Base-by-base conservation (phyloP, 352 stramenopile genomes). In the Phytopythium cucurbitacearum region DNA sequence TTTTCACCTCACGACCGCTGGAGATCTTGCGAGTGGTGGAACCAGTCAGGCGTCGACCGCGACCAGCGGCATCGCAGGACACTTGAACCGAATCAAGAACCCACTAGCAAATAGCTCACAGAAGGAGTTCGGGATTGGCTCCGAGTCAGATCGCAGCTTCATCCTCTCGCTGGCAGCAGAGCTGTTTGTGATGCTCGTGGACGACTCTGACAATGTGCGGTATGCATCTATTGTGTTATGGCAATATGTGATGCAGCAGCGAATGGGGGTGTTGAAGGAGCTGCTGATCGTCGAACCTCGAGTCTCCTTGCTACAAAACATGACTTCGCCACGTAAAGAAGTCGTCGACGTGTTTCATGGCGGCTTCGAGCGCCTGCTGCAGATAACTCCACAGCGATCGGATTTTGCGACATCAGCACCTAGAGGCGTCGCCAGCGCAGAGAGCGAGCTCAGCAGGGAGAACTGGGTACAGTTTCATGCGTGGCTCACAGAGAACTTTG, bases 401-500 rank as follows among this genome's bases (percentile, higher is more conserved):
- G 52, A 44, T 35, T 40, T 16, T 49, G 34, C 7, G 12, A 13
- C n/a, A 3, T 55, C 12, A 33, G 15, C 1, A 47, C n/a, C 34
- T 58, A 13, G 5, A 44, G 12, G 21, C 40, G 40, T 12, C 21
- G 21, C 21, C 16, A 48, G 43, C 56, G 45, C 46, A 51, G 54
- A 28, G 15, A 53, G 34, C 46, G 44, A 11, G 15, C 34, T 72
- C 0, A 87, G 70, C 32, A 65, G 72, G 49, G 76, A 90, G 10
- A 82, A 69, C 15, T 90, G 80, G 80, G 62, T 85, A 9, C 73
- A 88, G 44, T 93, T 93, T 42, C 77, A 87, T n/a, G 59, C 78
- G n/a, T 93, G 82, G 82, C 59, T 93, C 9, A 83, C 73, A 1
- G 78, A 88, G 16, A 81, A 89, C 40, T 69, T 69, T 28, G 57